Conservation (phyloP, 495 filamentous ascomycete species). For the Clohesyomyces aquaticus region DNA sequence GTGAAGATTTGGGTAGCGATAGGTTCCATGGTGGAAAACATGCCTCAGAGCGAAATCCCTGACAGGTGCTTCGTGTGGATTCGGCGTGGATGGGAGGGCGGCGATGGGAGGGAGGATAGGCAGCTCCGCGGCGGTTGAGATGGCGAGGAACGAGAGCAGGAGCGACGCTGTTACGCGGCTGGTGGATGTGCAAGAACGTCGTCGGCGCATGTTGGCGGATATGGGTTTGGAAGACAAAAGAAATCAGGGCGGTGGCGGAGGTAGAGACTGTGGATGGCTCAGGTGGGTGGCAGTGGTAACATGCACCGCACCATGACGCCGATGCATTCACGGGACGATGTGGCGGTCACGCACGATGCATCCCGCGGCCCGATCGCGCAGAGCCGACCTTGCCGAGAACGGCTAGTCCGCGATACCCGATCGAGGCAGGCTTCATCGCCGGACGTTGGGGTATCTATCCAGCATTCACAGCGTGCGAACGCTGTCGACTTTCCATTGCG, state of each 20-base stretch:
- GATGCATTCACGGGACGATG: constrained; percentile 7
- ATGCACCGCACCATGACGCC: not conserved
- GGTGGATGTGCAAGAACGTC: constrained; percentile 46
- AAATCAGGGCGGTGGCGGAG: not conserved
- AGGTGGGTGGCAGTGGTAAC: too few relatives aligned
- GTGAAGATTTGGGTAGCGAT: constrained; percentile 73
- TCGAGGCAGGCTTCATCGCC: too few relatives aligned
- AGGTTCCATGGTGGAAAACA: constrained; percentile 85
- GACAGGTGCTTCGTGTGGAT: not conserved
- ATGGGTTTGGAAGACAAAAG: not conserved
- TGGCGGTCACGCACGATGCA: not conserved
- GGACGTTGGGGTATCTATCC: too few relatives aligned
- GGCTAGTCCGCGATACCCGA: too few relatives aligned
- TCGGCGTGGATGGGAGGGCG: constrained; percentile 6
- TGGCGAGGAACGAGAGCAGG: constrained; percentile 66
- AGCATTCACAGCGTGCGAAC: too few relatives aligned
- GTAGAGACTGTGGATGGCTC: not conserved
- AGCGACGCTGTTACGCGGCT: constrained; percentile 63
- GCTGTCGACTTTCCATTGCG: not conserved
- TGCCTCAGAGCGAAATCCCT: constrained; percentile 64
- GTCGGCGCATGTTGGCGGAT: constrained; percentile 26
- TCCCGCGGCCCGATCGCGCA: not conserved
- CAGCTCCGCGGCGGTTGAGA: constrained; percentile 48
- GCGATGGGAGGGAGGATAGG: constrained; percentile 33
- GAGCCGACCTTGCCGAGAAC: not conserved